phyloP scores from a whole-genome alignment of 164 flowering plant species.

The Litsea cubeba region DNA sequence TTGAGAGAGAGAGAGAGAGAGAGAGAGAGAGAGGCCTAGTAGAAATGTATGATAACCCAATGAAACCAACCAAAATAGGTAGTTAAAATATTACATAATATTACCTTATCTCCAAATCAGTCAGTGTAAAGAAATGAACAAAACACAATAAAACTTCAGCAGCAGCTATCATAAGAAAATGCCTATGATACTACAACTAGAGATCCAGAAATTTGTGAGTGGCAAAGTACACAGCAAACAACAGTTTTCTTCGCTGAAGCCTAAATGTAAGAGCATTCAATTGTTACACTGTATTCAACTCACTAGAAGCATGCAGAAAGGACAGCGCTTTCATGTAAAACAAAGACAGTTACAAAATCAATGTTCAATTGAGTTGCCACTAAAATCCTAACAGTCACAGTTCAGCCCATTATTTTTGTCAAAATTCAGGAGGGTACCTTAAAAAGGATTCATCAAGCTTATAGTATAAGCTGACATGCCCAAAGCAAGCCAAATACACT shows the following conservation, averaged over 20 bases:
- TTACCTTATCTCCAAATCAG: neutral
- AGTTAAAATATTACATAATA: neutral
- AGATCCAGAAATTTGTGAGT: neutral
- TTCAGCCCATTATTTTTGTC: too few species aligned
- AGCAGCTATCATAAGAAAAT: neutral
- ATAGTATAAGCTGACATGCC: too few species aligned
- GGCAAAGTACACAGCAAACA: neutral
- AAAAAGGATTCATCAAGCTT: too few species aligned
- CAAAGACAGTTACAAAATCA: neutral
- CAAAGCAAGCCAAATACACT: too few species aligned
- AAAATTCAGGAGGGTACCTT: too few species aligned
- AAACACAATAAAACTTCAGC: neutral
- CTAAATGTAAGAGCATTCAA: neutral
- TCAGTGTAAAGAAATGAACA: neutral
- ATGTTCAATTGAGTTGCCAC: too few species aligned
- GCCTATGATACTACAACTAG: neutral
- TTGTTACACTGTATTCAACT: neutral
- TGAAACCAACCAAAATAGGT: neutral
- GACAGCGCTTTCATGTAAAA: neutral
- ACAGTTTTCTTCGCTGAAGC: neutral
- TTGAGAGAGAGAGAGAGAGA: neutral
- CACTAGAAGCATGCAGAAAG: neutral
- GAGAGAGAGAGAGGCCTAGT: neutral
- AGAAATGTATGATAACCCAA: too few species aligned
- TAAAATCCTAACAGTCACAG: too few species aligned